Evolutionary conservation across 768 basidiomycete genomes (phyloP).

Genomic region (Tulasnella sp.): DNA sequence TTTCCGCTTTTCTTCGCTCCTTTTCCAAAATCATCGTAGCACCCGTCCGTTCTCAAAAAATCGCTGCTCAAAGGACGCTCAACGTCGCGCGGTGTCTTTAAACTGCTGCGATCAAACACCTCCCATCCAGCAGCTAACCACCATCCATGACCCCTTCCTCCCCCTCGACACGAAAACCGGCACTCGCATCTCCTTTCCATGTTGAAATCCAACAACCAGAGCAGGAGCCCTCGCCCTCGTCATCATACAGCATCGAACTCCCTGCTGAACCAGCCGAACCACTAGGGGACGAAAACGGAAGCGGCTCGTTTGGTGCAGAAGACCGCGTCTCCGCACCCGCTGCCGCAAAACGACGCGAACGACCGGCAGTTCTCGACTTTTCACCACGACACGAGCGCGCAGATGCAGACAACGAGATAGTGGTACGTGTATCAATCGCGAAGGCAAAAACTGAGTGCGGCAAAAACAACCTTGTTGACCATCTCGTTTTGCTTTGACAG

Average conservation of each 20-base stretch:
- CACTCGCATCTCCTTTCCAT: neutral
- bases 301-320: neutral
- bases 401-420: neutral
- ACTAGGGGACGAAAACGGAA: neutral
- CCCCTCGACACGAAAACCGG: slow-evolving; percentile 4
- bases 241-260: neutral
- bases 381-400: neutral
- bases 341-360: slow-evolving; percentile 8
- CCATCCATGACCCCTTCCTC: slow-evolving; percentile 7
- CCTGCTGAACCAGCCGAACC: neutral
- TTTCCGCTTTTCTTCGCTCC: neutral
- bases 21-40: neutral
- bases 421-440: neutral
- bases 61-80: neutral
- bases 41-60: neutral
- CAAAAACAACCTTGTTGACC: neutral
- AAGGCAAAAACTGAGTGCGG: neutral
- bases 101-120: neutral
- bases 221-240: neutral
- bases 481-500: slow-evolving; percentile 2
- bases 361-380: slow-evolving; percentile 7
- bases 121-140: neutral
- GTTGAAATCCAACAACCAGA: neutral
- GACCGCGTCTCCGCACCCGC: neutral
- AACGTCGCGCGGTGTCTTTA: neutral